Percentiles rank a stretch among this genome's conserved stretches.
These are phyloP conservation scores for Citrullus amarus DNA, from an alignment of 306 rosid genomes.

Conservation along the genomic window DNA sequence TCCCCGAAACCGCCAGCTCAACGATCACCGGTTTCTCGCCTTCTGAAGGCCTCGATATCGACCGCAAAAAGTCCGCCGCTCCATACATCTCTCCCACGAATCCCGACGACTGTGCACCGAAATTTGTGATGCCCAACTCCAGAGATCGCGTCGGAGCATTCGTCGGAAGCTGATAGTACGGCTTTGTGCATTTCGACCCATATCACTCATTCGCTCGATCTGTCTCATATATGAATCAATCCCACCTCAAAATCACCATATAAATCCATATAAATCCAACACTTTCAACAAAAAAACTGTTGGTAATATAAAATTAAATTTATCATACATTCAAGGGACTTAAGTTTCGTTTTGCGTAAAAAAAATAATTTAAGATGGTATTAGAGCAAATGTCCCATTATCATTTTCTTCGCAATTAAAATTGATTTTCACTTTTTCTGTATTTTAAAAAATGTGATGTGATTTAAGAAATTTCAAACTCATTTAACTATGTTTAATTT, in stretches of 20 bases:
- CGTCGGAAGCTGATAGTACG: background rate
- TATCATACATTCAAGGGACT: too few species aligned
- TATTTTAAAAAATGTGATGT: too few species aligned
- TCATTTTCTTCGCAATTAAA: too few species aligned
- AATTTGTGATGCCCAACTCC: background rate
- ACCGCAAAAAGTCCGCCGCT: background rate
- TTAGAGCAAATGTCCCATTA: too few species aligned
- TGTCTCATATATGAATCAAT: background rate
- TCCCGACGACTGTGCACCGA: background rate
- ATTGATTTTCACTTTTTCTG: too few species aligned
- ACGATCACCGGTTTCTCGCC: constrained; percentile 38
- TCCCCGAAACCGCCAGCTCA: constrained; percentile 49
- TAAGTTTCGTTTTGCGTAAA: too few species aligned
- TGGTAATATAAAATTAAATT: too few species aligned
- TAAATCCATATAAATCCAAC: too few species aligned
- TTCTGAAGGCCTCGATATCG: constrained; percentile 25
- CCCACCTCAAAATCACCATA: background rate
- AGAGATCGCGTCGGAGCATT: background rate
- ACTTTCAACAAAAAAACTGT: too few species aligned
- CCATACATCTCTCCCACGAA: constrained; percentile 7
- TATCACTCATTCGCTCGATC: constrained; percentile 10
- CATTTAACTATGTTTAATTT: too few species aligned
- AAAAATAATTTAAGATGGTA: too few species aligned
- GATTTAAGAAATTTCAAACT: too few species aligned
- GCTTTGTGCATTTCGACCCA: background rate